A percentile compares a stretch with the other conserved stretches of the same genome.
phyloP scores from a whole-genome alignment of 2,329 filamentous ascomycete genomes.

The Exophiala sideris region DNA sequence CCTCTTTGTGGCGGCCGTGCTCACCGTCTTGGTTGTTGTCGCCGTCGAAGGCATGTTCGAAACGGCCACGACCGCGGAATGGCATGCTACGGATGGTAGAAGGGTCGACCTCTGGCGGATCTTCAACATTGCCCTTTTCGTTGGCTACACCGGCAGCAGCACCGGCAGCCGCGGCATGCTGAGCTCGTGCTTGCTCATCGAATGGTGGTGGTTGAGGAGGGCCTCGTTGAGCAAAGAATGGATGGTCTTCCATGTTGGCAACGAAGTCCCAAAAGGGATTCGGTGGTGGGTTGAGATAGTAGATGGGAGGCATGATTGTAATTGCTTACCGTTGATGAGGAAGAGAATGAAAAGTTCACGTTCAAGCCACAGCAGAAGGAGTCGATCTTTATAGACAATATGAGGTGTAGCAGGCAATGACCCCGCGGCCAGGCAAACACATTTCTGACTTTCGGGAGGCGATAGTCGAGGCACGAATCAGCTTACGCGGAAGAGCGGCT shows the following conservation, averaged over 20 bases:
- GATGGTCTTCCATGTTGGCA: constrained; percentile 49
- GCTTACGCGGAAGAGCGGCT: constrained; percentile 16
- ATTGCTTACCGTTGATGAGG: background rate
- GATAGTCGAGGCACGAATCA: constrained; percentile 12
- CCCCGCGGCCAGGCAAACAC: constrained; percentile 25
- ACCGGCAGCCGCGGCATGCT: constrained; percentile 27
- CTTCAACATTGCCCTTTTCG: constrained; percentile 23
- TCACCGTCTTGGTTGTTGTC: constrained; percentile 5
- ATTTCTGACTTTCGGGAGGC: constrained; percentile 10
- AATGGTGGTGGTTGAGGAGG: constrained; percentile 29
- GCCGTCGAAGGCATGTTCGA: constrained; percentile 20
- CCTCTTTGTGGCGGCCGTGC: constrained; percentile 9
- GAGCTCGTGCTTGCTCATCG: constrained; percentile 37
- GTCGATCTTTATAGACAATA: constrained; percentile 12
- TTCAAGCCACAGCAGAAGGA: background rate
- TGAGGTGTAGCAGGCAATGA: background rate
- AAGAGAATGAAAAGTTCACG: background rate
- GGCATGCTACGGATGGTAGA: constrained; percentile 22
- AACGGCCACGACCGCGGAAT: constrained; percentile 27
- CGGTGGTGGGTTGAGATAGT: constrained; percentile 40
- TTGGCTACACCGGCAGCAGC: constrained; percentile 12
- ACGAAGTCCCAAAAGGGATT: constrained; percentile 57
- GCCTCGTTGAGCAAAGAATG: constrained; percentile 41
- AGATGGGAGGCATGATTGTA: constrained; percentile 51
- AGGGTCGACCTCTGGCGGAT: constrained; percentile 27